Conservation (phyloP, 805 yeast species). For the Metschnikowia drakensbergensis region DNA sequence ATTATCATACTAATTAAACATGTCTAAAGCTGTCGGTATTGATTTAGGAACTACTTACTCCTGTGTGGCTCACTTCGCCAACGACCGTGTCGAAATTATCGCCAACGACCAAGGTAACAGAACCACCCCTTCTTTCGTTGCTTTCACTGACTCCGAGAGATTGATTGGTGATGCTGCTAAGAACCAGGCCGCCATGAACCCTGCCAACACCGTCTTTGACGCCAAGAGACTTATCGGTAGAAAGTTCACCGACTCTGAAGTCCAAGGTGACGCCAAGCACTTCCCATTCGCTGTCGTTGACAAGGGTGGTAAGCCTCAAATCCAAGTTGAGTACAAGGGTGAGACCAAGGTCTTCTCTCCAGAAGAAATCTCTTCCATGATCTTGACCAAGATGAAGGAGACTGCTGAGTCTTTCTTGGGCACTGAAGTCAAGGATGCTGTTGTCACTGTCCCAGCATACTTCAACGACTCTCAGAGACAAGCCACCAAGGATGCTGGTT, state of each 20-base stretch:
- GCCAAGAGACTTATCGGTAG: slow-evolving; percentile 34
- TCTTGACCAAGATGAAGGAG: slow-evolving; percentile 33
- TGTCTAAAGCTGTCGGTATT: slow-evolving; percentile 32
- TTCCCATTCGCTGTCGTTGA: slow-evolving; percentile 32
- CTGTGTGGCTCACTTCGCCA: slow-evolving; percentile 33
- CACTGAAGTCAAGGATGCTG: slow-evolving; percentile 76
- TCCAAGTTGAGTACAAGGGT: slow-evolving; percentile 31
- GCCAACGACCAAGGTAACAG: slow-evolving; percentile 35
- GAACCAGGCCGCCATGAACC: slow-evolving; percentile 35
- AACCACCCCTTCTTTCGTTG: slow-evolving; percentile 33
- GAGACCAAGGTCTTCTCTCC: slow-evolving; percentile 33
- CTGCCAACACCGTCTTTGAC: slow-evolving; percentile 31
- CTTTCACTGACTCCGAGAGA: slow-evolving; percentile 32
- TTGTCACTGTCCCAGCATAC: slow-evolving; percentile 90
- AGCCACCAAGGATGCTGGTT: slow-evolving; percentile 92
- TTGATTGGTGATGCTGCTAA: slow-evolving; percentile 34
- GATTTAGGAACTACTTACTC: slow-evolving; percentile 35
- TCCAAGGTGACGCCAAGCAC: slow-evolving; percentile 29
- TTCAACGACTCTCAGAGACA: slow-evolving; percentile 93
- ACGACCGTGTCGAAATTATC: slow-evolving; percentile 31
- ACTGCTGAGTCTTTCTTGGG: slow-evolving; percentile 77
- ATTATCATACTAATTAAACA: slow-evolving; percentile 11
- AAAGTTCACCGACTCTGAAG: slow-evolving; percentile 27
- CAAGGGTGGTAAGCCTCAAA: slow-evolving; percentile 28
- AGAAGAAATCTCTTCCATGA: slow-evolving; percentile 31